Percentiles rank a stretch among this genome's conserved stretches.
Conservation (phyloP, 306 rosid genomes). For the Pachyrhizus erosus region DNA sequence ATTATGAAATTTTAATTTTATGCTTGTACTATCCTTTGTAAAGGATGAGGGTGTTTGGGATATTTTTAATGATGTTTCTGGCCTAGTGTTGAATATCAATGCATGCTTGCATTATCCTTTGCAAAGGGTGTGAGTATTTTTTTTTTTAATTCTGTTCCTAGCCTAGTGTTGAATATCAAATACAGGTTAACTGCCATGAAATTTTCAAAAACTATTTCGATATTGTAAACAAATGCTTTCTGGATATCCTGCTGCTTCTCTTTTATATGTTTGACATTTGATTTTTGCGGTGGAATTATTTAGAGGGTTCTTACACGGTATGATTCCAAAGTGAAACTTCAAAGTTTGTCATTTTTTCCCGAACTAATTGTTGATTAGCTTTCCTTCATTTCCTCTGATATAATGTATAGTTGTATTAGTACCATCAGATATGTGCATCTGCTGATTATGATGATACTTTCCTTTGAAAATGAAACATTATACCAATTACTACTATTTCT, state of each 20-base stretch:
- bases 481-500: slow-evolving; percentile 11
- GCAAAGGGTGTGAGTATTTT: neutral
- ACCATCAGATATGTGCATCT: slow-evolving; percentile 8
- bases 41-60: neutral
- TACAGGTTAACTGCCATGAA: neutral
- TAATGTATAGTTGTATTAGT: neutral
- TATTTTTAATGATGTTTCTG: neutral
- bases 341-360: neutral
- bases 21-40: slow-evolving; percentile 6
- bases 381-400: slow-evolving; percentile 1
- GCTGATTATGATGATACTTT: neutral
- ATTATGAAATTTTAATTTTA: neutral
- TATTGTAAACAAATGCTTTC: neutral
- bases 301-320: neutral
- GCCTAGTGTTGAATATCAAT: neutral
- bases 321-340: slow-evolving; percentile 13
- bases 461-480: slow-evolving; percentile 10
- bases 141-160: neutral
- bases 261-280: slow-evolving; percentile 8
- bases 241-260: neutral
- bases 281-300: neutral
- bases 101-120: neutral
- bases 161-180: neutral
- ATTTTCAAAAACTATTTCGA: neutral
- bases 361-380: slow-evolving; percentile 1